phyloP scores from a whole-genome alignment of 805 yeast genomes.

The Barnettozyma siamensis region DNA sequence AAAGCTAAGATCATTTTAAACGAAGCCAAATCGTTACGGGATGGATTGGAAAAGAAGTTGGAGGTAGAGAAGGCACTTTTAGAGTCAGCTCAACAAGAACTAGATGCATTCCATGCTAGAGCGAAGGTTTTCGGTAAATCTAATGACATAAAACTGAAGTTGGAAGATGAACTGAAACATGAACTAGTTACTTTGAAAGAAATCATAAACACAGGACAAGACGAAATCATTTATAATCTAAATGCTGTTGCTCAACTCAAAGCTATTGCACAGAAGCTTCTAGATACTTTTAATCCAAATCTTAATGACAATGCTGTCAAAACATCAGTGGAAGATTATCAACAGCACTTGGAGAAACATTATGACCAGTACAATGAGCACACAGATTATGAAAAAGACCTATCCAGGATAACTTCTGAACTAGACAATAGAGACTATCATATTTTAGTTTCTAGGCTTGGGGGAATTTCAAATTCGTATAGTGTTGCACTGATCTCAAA shows the following conservation, averaged over 20 bases:
- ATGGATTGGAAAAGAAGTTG: slow-evolving; percentile 27
- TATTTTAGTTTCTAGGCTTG: not conserved
- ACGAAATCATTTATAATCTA: slow-evolving; percentile 19
- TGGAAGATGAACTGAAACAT: slow-evolving; percentile 9
- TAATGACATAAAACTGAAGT: not conserved
- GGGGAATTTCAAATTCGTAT: slow-evolving; percentile 6
- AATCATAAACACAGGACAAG: slow-evolving; percentile 15
- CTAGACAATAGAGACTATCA: not conserved
- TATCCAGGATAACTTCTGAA: not conserved
- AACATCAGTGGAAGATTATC: slow-evolving; percentile 49
- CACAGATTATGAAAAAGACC: not conserved
- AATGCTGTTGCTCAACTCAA: slow-evolving; percentile 22
- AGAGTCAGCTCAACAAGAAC: slow-evolving; percentile 8
- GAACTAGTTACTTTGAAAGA: slow-evolving; percentile 10
- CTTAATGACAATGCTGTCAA: slow-evolving; percentile 87
- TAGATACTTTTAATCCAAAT: slow-evolving; percentile 66
- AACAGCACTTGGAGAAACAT: slow-evolving; percentile 9
- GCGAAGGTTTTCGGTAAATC: not conserved
- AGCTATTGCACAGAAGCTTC: slow-evolving; percentile 41
- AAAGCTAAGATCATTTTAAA: slow-evolving; percentile 15
- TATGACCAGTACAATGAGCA: slow-evolving; percentile 4
- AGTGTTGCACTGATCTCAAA: slow-evolving; percentile 8
- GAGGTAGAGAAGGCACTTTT: slow-evolving; percentile 2
- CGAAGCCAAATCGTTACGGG: slow-evolving; percentile 21
- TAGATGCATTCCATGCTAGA: slow-evolving; percentile 4